These are phyloP conservation scores for Chalciporus sp. DNA, from an alignment of 1,284 basidiomycete genomes.

Conservation along the genomic window DNA sequence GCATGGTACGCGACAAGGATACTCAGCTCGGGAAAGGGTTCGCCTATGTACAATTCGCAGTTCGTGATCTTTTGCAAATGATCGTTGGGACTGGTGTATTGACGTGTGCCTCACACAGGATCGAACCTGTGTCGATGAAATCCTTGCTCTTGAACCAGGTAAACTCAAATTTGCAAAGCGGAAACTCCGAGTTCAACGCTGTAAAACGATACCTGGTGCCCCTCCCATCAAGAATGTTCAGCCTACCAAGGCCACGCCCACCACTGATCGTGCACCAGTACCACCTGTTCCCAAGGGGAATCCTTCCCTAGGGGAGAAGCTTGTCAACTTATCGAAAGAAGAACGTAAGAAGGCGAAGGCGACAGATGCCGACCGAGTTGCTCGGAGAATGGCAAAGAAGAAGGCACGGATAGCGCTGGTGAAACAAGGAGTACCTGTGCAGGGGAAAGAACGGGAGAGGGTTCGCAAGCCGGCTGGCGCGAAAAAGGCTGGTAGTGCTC, in stretches of 20 bases:
- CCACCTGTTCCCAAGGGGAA: constrained; percentile 71
- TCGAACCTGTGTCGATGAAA: constrained; percentile 85
- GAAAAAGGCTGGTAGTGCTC: constrained; percentile 31
- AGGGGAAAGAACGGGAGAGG: constrained; percentile 45
- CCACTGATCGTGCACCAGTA: constrained; percentile 11
- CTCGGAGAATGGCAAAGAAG: constrained; percentile 87
- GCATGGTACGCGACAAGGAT: constrained; percentile 88
- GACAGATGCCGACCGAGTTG: constrained; percentile 75
- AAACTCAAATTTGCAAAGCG: constrained; percentile 90
- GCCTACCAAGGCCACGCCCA: constrained; percentile 13
- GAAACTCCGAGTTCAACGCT: constrained; percentile 82
- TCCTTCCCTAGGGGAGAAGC: constrained; percentile 74
- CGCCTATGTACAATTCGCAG: constrained; percentile 89
- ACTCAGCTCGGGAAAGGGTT: constrained; percentile 98
- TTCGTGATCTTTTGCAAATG: constrained; percentile 42
- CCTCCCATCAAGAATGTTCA: constrained; percentile 15
- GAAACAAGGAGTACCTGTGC: constrained; percentile 43
- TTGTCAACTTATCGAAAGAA: constrained; percentile 80
- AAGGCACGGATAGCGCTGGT: constrained; percentile 60
- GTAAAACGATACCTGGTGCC: constrained; percentile 60
- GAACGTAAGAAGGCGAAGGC: constrained; percentile 84
- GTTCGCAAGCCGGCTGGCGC: constrained; percentile 50
- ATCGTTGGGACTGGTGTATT: constrained; percentile 4
- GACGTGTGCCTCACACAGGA: constrained; percentile 52
- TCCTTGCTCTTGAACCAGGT: constrained; percentile 72